These are phyloP conservation scores for Gynandropsis gynandra DNA, from an alignment of 345 rosid species.

Conservation along the genomic window DNA sequence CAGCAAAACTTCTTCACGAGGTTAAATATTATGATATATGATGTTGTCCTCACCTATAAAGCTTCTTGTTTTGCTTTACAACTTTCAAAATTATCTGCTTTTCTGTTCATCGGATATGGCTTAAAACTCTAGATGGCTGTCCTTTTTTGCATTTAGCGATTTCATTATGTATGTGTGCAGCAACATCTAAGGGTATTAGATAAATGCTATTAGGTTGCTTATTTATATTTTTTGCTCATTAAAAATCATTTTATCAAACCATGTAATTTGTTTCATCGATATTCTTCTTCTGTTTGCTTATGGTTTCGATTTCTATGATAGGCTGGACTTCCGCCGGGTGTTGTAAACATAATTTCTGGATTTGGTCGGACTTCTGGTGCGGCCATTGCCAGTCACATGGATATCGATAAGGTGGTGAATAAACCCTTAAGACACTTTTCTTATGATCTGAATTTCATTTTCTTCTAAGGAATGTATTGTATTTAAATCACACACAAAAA, in stretches of 20 bases:
- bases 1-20: slow-evolving; percentile 61
- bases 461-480: too few species aligned
- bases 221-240: too few species aligned
- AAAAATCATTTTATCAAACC: too few species aligned
- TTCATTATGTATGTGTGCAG: too few species aligned
- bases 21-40: slow-evolving; percentile 35
- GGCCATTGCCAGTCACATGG: slow-evolving; percentile 85
- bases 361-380: slow-evolving; percentile 88
- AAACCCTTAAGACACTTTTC: slow-evolving; percentile 2
- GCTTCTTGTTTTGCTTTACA: slow-evolving; percentile 9
- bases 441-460: background rate
- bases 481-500: too few species aligned
- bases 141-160: too few species aligned
- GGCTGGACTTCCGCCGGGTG: slow-evolving; percentile 97
- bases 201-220: too few species aligned
- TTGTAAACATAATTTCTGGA: slow-evolving; percentile 78
- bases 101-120: too few species aligned
- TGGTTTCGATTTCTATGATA: slow-evolving; percentile 22
- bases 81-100: too few species aligned
- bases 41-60: too few species aligned
- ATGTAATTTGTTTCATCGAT: background rate
- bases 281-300: slow-evolving; percentile 3
- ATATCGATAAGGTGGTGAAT: slow-evolving; percentile 69
- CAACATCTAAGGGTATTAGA: too few species aligned
- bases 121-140: too few species aligned